Percentiles rank a stretch among this genome's conserved stretches.
Evolutionary conservation across 2,329 filamentous ascomycete species (phyloP).

Genomic region (Monosporascus sp.): DNA sequence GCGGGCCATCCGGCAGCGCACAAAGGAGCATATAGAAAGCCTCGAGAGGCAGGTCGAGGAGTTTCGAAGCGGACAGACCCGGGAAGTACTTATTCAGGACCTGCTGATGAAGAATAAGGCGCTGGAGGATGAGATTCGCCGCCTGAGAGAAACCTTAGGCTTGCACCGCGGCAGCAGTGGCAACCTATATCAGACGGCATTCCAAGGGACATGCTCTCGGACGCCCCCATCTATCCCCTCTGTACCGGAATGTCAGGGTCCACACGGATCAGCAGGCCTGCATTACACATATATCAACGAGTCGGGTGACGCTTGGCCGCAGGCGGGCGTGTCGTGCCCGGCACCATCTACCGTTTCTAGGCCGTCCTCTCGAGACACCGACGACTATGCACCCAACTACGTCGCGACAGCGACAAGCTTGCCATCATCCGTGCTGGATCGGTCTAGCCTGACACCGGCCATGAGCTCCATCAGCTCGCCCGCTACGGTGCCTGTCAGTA

Average conservation of each 20-base stretch:
- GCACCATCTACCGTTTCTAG: conserved; percentile 47
- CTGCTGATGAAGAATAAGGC: conserved; percentile 47
- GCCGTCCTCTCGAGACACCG: conserved; percentile 44
- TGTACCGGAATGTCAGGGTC: conserved; percentile 38
- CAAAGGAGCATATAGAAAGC: conserved; percentile 78
- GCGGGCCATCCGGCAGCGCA: conserved; percentile 78
- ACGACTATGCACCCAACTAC: conserved; percentile 43
- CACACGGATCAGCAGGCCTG: conserved; percentile 31
- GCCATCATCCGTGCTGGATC: conserved; percentile 38
- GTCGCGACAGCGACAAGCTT: conserved; percentile 47
- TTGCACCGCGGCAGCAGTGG: conserved; percentile 27
- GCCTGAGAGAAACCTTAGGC: conserved; percentile 41
- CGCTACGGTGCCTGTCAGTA: conserved; percentile 13
- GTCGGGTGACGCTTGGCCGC: conserved; percentile 42
- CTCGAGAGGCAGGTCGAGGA: conserved; percentile 73
- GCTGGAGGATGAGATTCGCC: conserved; percentile 48
- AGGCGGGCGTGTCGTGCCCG: conserved; percentile 35
- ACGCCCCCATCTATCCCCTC: conserved; percentile 38
- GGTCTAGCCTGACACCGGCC: conserved; percentile 21
- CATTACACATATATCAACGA: conserved; percentile 35
- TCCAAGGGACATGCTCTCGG: conserved; percentile 34
- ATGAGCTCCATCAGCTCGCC: conserved; percentile 26
- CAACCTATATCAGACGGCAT: conserved; percentile 23
- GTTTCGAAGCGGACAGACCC: conserved; percentile 48
- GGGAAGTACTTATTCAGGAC: conserved; percentile 48